phyloP scores from a whole-genome alignment of 169 alveolate genomes.

The Plasmodium ovale region DNA sequence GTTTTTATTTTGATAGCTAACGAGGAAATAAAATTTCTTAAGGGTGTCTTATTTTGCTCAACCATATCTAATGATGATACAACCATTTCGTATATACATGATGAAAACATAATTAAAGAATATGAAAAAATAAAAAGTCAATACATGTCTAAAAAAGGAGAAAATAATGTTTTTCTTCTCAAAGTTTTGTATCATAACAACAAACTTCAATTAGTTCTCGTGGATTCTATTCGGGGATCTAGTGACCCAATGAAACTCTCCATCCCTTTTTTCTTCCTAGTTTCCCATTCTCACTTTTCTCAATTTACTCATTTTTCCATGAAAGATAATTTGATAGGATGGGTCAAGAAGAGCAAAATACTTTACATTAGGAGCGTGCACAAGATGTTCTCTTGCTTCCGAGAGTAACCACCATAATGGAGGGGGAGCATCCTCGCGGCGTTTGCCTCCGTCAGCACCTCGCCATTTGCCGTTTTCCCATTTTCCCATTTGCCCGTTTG shows the following conservation, averaged over 20 bases:
- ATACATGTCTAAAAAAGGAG: conserved; percentile 24
- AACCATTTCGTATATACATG: conserved; percentile 10
- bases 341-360: conserved; percentile 25
- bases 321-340: conserved; percentile 71
- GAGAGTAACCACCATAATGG: conserved; percentile 37
- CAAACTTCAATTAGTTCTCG: conserved; percentile 13
- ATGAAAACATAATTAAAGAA: conserved; percentile 1
- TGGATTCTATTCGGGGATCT: conserved; percentile 50
- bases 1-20: conserved; percentile 48
- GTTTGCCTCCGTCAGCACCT: too few species aligned
- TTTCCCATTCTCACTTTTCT: conserved; percentile 38
- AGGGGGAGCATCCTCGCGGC: too few species aligned
- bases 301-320: conserved; percentile 45
- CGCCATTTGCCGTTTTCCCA: too few species aligned
- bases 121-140: conserved; percentile 33
- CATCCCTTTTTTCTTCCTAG: conserved; percentile 51
- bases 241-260: conserved; percentile 56
- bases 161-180: conserved; percentile 41
- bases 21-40: conserved; percentile 41
- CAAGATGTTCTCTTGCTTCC: conserved; percentile 9
- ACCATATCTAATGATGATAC: neutral
- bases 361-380: conserved; percentile 24
- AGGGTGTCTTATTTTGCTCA: conserved; percentile 28
- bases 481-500: neutral
- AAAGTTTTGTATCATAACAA: conserved; percentile 45